Percentiles rank a stretch among this genome's conserved stretches.
Conservation (phyloP, 2,329 filamentous ascomycete species). For the Fusarium praegraminearum region DNA sequence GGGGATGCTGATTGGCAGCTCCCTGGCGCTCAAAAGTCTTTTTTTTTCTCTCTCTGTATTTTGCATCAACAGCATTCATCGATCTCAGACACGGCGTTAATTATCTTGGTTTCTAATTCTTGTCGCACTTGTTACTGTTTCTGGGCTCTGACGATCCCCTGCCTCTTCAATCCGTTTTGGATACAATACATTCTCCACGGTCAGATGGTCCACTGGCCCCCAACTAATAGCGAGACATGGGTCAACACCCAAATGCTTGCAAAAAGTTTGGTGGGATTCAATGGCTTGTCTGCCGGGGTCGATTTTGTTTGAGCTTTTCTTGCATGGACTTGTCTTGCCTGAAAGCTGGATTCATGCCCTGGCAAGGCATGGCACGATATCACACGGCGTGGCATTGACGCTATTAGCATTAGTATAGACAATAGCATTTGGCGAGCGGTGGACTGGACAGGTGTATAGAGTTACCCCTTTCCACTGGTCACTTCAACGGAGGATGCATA, state of each 20-base stretch:
- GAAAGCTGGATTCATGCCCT: conserved; percentile 5
- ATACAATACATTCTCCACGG: conserved; percentile 5
- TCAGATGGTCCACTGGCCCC: conserved; percentile 12
- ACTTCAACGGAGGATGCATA: conserved; percentile 16
- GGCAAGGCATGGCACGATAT: conserved; percentile 29
- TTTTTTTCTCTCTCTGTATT: conserved; percentile 24
- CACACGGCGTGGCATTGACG: conserved; percentile 24
- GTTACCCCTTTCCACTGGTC: conserved; percentile 6
- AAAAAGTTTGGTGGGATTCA: conserved; percentile 12
- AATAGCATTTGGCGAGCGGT: conserved; percentile 36
- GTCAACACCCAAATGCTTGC: conserved; percentile 10
- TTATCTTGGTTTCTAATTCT: conserved; percentile 7
- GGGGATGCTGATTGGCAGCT: conserved; percentile 17
- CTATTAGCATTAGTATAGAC: conserved; percentile 34
- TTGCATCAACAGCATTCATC: conserved; percentile 38
- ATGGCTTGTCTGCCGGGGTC: conserved; percentile 11
- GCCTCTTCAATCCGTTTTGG: conserved; percentile 6
- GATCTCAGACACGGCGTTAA: conserved; percentile 38
- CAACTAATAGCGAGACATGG: conserved; percentile 19
- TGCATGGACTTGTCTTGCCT: conserved; percentile 25
- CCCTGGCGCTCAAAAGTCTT: conserved; percentile 47
- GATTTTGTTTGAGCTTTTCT: conserved; percentile 13
- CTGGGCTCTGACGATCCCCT: conserved; percentile 12
- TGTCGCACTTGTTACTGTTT: conserved; percentile 3
- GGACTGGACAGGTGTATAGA: conserved; percentile 35